These are phyloP conservation scores for Mallotus japonicus DNA, from an alignment of 441 rosid genomes.

Conservation along the genomic window DNA sequence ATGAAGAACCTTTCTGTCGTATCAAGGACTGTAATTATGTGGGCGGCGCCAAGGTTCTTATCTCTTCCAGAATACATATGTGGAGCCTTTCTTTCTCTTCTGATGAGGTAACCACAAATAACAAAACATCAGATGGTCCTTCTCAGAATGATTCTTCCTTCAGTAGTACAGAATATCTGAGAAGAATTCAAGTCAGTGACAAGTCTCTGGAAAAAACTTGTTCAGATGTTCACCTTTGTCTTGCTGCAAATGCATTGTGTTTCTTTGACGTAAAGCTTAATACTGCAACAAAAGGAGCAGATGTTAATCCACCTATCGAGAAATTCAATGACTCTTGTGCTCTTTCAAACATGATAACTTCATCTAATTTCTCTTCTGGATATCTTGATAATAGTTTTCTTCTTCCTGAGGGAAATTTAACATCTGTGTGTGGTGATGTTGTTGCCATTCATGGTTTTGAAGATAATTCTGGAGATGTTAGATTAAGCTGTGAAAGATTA, in stretches of 20 bases:
- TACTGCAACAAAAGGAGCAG: constrained; percentile 37
- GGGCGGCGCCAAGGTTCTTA: constrained; percentile 39
- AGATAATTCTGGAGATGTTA: constrained; percentile 24
- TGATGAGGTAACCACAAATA: constrained; percentile 34
- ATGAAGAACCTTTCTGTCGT: constrained; percentile 48
- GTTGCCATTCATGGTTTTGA: constrained; percentile 46
- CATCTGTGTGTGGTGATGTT: constrained; percentile 57
- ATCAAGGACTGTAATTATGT: constrained; percentile 31
- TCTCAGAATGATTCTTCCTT: constrained; percentile 23
- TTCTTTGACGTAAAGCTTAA: constrained; percentile 40
- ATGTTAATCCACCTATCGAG: constrained; percentile 26
- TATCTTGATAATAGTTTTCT: constrained; percentile 36
- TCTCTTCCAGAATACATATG: constrained; percentile 41
- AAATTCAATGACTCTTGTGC: constrained; percentile 21
- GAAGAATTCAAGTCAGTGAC: constrained; percentile 26
- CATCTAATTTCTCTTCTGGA: constrained; percentile 25
- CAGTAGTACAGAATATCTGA: constrained; percentile 29
- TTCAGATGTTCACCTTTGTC: constrained; percentile 56
- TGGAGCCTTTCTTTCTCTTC: constrained; percentile 59
- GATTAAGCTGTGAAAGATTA: constrained; percentile 29
- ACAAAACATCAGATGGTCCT: constrained; percentile 28
- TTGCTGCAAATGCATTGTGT: constrained; percentile 38
- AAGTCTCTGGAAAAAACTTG: constrained; percentile 27
- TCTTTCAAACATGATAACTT: constrained; percentile 18
- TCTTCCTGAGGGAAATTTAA: constrained; percentile 62